Evolutionary conservation across 352 stramenopile species (phyloP), one percentile per base, ranked within the genome.

Genomic region (Blastocystis sp.): DNA sequence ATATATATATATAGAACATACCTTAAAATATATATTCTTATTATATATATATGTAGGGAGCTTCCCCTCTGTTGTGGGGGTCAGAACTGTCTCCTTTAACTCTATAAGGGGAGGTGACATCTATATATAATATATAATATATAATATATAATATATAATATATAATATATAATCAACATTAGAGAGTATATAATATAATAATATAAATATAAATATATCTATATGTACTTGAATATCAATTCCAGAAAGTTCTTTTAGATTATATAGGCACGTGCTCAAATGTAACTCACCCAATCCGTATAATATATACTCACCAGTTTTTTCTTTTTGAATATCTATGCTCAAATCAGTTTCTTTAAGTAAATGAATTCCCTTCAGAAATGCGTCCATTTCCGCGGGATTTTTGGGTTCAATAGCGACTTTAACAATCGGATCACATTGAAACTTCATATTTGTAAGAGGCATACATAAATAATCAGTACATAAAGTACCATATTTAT

Each of bases 241-340:
- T 54, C 1, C 39, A 16, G 13, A 55, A 16, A 40, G 18, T 39
- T 11, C 11, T 18, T 21, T 10, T 18, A 37, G 13, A 16, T 68
- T 80, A 58, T 90, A 89, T 25, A 91, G 78, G 54, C 81, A 89
- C 10, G 79, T 77, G 65, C 90, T 82, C 19, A 92, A 55, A 48
- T 92, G 82, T 6, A 92, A 72, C 43, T 92, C 82, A 19, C 82
- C 82, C 0, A 92, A 67, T 34, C 80, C 82, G 33, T 81, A 75
- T 49, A 92, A 77, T 2, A 90, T 79, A 48, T 90, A 78, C 35
- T 92, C 80, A 7, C 82, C 82, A 36, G 46, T 64, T 5, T 65
- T 52, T 41, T 62, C 24, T 6, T 11, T 0, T 16, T 52, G 2
- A 49, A n/a, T 78, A 66, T 84, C 77, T 16, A 84, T 77, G 0